These are phyloP conservation scores for Thalassiosira tumida DNA, from an alignment of 352 stramenopile genomes.

Conservation along the genomic window DNA sequence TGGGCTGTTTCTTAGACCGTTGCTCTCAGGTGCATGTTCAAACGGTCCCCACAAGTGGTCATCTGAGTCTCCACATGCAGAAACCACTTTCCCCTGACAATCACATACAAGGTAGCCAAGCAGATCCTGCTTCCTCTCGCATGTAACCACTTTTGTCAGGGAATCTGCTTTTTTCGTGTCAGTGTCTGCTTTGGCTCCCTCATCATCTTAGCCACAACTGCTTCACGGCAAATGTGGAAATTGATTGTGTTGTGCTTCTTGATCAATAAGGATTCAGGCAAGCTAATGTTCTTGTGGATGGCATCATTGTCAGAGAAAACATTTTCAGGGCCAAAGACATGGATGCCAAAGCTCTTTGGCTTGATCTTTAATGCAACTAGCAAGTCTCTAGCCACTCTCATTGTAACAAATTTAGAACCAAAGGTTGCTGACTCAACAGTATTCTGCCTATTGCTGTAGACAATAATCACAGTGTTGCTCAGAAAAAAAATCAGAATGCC, in stretches of 20 bases:
- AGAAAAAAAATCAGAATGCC: constrained; percentile 10
- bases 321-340: constrained; percentile 65
- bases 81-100: background rate
- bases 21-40: background rate
- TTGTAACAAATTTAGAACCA: constrained; percentile 78
- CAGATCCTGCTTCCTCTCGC: constrained; percentile 36
- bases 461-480: background rate
- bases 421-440: constrained; percentile 81
- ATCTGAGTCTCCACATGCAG: background rate
- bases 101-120: constrained; percentile 5
- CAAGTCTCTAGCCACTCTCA: constrained; percentile 77
- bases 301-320: constrained; percentile 80
- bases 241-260: constrained; percentile 85
- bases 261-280: constrained; percentile 74
- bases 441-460: constrained; percentile 81
- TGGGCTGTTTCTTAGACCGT: too few species aligned
- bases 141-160: constrained; percentile 79
- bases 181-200: constrained; percentile 69
- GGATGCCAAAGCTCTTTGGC: constrained; percentile 79
- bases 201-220: constrained; percentile 73
- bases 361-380: constrained; percentile 80
- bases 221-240: constrained; percentile 77
- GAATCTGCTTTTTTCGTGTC: constrained; percentile 78
- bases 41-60: constrained; percentile 5
- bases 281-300: constrained; percentile 77